Percentiles rank a stretch among this genome's conserved stretches.
These are phyloP conservation scores for Paraglomus brasilianum DNA, from an alignment of 192 early-diverging fungal species.

Conservation along the genomic window DNA sequence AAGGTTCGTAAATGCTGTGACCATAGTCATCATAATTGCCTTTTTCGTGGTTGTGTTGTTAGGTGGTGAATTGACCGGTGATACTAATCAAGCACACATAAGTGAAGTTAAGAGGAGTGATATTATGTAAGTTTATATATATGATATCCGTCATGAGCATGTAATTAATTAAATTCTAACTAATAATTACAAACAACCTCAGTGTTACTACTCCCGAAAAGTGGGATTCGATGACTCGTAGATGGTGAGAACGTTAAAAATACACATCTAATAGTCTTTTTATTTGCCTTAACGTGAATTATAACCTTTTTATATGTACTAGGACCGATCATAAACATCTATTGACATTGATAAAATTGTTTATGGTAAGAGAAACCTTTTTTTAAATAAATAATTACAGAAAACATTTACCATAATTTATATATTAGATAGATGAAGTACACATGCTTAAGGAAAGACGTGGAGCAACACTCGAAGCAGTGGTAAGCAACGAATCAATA, in stretches of 20 bases:
- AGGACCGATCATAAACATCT: constrained; percentile 39
- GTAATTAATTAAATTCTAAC: constrained; percentile 14
- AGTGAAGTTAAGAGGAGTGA: constrained; percentile 45
- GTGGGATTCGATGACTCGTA: constrained; percentile 71
- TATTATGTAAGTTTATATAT: constrained; percentile 32
- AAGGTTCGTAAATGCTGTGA: too few species aligned
- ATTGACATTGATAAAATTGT: constrained; percentile 36
- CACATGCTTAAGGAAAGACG: constrained; percentile 65
- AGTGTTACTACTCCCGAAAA: too few species aligned
- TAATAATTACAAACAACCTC: too few species aligned
- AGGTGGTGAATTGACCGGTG: constrained; percentile 68
- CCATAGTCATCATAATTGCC: constrained; percentile 13
- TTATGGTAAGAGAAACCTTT: constrained; percentile 34
- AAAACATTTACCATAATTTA: not conserved
- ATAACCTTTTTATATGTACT: not conserved
- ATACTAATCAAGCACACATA: constrained; percentile 48
- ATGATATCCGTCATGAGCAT: too few species aligned
- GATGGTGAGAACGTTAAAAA: constrained; percentile 46
- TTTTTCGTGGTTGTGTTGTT: constrained; percentile 10
- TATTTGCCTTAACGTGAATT: not conserved
- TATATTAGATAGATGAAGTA: constrained; percentile 68
- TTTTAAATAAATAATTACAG: too few species aligned
- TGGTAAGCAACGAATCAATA: constrained; percentile 42
- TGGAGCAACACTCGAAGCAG: constrained; percentile 72
- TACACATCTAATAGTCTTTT: too few species aligned